Percentiles rank a stretch among this genome's conserved stretches.
These are phyloP conservation scores for Globisporangium solare DNA, from an alignment of 352 stramenopile genomes.

Conservation along the genomic window DNA sequence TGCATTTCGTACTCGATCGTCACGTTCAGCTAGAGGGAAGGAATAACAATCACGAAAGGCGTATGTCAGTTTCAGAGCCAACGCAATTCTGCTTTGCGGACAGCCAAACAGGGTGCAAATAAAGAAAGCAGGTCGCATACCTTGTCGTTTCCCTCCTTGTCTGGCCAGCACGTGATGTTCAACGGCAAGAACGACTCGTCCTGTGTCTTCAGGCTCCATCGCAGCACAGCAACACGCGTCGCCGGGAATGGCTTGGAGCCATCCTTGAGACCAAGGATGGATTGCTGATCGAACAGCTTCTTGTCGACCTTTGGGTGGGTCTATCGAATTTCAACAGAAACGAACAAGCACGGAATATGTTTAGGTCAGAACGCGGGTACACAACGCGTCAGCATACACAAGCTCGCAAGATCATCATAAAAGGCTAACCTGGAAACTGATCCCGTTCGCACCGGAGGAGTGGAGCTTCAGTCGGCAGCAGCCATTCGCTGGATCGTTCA, in stretches of 20 bases:
- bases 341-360: not conserved
- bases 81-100: not conserved
- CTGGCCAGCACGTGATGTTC: conserved; percentile 87
- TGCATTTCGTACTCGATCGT: conserved; percentile 87
- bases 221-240: conserved; percentile 73
- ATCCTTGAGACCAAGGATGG: conserved; percentile 76
- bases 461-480: conserved; percentile 73
- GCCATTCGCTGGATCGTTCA: conserved; percentile 69
- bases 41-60: not conserved
- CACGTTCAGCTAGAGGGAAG: conserved; percentile 57
- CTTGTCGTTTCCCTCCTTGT: conserved; percentile 82
- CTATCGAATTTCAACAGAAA: conserved; percentile 11
- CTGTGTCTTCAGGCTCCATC: conserved; percentile 85
- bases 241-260: conserved; percentile 79
- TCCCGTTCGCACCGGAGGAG: conserved; percentile 56
- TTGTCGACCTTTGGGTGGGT: conserved; percentile 89
- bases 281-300: conserved; percentile 80
- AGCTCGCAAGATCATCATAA: not conserved
- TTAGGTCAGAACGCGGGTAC: no score
- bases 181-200: conserved; percentile 81
- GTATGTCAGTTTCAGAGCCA: not conserved
- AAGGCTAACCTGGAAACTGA: conserved; percentile 61
- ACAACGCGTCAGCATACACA: not conserved
- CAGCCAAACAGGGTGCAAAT: not conserved
- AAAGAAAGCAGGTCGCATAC: conserved; percentile 14